These are phyloP conservation scores for Garcia nutans DNA, from an alignment of 345 rosid species.

Conservation along the genomic window DNA sequence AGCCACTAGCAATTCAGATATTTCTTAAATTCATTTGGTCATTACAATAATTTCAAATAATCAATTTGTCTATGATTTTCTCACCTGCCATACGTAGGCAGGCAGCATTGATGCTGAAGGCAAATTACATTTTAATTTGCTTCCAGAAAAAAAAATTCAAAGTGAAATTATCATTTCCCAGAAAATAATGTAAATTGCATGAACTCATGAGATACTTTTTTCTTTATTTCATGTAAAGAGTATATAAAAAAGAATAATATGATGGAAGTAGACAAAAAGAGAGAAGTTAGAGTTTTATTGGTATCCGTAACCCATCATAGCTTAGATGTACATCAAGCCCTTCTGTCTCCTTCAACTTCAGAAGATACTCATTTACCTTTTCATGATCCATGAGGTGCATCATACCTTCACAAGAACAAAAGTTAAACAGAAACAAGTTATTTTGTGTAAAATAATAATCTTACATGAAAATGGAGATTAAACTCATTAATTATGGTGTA, in stretches of 20 bases:
- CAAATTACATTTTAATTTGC: background rate
- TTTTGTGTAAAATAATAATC: background rate
- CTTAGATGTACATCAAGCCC: constrained; percentile 75
- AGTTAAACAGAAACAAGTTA: constrained; percentile 9
- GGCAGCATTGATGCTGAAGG: background rate
- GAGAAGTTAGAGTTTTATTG: constrained; percentile 47
- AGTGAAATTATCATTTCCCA: background rate
- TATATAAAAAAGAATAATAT: constrained; percentile 14
- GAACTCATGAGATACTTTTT: constrained; percentile 14
- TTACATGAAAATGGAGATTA: background rate
- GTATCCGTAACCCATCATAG: constrained; percentile 80
- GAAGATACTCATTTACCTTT: constrained; percentile 52
- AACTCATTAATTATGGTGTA: background rate
- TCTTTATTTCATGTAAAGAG: background rate
- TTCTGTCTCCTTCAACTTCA: constrained; percentile 57
- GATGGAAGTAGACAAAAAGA: background rate
- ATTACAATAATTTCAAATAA: background rate
- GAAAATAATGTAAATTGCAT: background rate
- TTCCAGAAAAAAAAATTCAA: background rate
- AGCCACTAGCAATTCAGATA: background rate
- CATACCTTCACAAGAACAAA: constrained; percentile 54
- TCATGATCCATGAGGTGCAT: constrained; percentile 98
- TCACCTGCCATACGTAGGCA: background rate
- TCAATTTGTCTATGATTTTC: background rate
- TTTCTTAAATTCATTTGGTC: background rate